Conservation (phyloP, 2,329 filamentous ascomycete genomes). For the Raffaelea deltoideospora region DNA sequence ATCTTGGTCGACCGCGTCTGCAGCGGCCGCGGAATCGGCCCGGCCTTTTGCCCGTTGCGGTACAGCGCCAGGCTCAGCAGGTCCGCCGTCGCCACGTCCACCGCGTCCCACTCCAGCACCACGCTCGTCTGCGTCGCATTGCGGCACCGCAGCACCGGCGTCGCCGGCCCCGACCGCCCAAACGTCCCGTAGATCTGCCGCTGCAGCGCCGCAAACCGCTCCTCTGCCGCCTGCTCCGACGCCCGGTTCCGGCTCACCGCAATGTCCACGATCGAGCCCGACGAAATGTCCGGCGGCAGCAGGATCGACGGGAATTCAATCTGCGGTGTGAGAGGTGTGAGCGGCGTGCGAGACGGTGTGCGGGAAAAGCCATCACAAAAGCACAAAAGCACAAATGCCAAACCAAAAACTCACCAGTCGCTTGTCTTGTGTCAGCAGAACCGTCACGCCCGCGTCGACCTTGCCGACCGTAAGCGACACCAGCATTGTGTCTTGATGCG, state of each 20-base stretch:
- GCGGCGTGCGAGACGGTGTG: slow-evolving; percentile 1
- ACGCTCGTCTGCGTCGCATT: slow-evolving; percentile 98
- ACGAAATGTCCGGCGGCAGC: slow-evolving; percentile 85
- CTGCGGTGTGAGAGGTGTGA: slow-evolving; percentile 29
- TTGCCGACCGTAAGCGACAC: slow-evolving; percentile 98
- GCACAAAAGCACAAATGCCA: not conserved
- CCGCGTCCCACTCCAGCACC: slow-evolving; percentile 94
- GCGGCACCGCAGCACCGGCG: slow-evolving; percentile 73
- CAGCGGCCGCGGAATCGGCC: slow-evolving; percentile 75
- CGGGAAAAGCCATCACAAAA: slow-evolving; percentile 3
- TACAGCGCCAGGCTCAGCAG: slow-evolving; percentile 81
- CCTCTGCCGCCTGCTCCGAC: slow-evolving; percentile 61
- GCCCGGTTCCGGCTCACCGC: slow-evolving; percentile 74
- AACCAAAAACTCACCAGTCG: slow-evolving; percentile 53
- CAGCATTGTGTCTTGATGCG: slow-evolving; percentile 71
- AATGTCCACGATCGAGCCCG: slow-evolving; percentile 95
- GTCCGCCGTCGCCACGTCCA: slow-evolving; percentile 82
- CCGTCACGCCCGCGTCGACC: slow-evolving; percentile 95
- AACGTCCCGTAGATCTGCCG: slow-evolving; percentile 77
- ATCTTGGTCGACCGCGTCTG: slow-evolving; percentile 95
- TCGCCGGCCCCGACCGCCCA: slow-evolving; percentile 60
- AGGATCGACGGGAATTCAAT: slow-evolving; percentile 98
- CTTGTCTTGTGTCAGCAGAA: slow-evolving; percentile 92
- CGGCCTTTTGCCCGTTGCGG: slow-evolving; percentile 92
- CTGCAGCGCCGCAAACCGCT: slow-evolving; percentile 73